These are phyloP conservation scores for Garcia nutans DNA, from an alignment of 345 rosid species.

Conservation along the genomic window DNA sequence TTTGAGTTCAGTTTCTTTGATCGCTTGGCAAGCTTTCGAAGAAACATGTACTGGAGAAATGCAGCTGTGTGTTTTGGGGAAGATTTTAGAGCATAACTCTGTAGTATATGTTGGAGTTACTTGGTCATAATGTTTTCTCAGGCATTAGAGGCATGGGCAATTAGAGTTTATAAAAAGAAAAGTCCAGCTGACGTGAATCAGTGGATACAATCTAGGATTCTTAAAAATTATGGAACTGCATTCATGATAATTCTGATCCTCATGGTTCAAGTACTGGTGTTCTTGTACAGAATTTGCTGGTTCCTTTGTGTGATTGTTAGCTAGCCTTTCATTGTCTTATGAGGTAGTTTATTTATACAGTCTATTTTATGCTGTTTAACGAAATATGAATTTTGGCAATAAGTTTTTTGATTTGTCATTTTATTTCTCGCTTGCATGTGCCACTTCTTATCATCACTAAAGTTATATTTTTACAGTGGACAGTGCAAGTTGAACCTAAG, in stretches of 20 bases:
- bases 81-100: neutral
- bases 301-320: neutral
- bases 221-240: neutral
- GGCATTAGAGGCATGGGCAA: neutral
- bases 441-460: conserved; percentile 23
- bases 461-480: conserved; percentile 63
- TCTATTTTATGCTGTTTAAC: no score
- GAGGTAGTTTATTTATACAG: no score
- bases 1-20: neutral
- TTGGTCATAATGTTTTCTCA: neutral
- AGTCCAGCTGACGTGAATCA: neutral
- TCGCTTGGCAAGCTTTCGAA: neutral
- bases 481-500: conserved; percentile 82
- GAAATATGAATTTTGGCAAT: neutral
- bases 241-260: conserved; percentile 2
- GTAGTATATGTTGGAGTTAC: neutral
- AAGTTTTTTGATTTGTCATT: neutral
- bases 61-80: neutral
- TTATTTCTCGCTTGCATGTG: conserved; percentile 10
- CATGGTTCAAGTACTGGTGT: neutral
- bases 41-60: neutral
- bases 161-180: neutral
- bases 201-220: neutral
- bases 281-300: neutral
- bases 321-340: neutral